phyloP scores from a whole-genome alignment of 768 basidiomycete species.

The Obba rivulosa region DNA sequence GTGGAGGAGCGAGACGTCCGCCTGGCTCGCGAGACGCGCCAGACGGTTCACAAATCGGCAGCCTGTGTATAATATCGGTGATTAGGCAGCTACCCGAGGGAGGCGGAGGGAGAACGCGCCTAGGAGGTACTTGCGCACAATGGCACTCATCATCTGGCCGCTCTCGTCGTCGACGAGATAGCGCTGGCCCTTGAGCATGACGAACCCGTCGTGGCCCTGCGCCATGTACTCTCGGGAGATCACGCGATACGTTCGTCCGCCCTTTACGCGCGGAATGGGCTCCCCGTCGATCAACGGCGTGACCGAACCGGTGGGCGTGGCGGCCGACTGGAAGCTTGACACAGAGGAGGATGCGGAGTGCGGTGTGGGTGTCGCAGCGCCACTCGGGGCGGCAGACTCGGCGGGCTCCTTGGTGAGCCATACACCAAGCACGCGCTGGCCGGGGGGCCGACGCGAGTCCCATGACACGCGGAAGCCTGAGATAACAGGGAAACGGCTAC shows the following conservation, averaged over 20 bases:
- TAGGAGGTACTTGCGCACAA: constrained; percentile 81
- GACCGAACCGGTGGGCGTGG: not conserved
- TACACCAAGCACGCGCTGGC: constrained; percentile 68
- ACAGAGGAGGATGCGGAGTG: constrained; percentile 13
- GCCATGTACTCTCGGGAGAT: constrained; percentile 88
- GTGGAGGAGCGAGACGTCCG: constrained; percentile 31
- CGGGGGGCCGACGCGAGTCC: constrained; percentile 74
- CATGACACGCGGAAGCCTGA: constrained; percentile 81
- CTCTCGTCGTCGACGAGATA: constrained; percentile 81
- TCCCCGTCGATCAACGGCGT: constrained; percentile 39
- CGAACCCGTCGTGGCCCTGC: constrained; percentile 79
- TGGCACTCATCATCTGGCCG: constrained; percentile 69
- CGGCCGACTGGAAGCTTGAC: constrained; percentile 14
- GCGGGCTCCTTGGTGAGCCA: constrained; percentile 43
- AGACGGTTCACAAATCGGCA: constrained; percentile 70
- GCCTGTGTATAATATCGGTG: constrained; percentile 40
- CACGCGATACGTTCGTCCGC: constrained; percentile 63
- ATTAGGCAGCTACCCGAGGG: not conserved
- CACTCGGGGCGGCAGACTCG: constrained; percentile 4
- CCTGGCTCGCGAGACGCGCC: constrained; percentile 32
- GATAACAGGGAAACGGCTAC: constrained; percentile 82
- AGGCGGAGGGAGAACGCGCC: constrained; percentile 38
- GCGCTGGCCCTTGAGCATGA: constrained; percentile 54
- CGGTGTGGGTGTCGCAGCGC: constrained; percentile 4
- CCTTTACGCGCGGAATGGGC: constrained; percentile 43